Base-by-base conservation (phyloP, 2,329 filamentous ascomycete species). In the Ilyonectria sp. region DNA sequence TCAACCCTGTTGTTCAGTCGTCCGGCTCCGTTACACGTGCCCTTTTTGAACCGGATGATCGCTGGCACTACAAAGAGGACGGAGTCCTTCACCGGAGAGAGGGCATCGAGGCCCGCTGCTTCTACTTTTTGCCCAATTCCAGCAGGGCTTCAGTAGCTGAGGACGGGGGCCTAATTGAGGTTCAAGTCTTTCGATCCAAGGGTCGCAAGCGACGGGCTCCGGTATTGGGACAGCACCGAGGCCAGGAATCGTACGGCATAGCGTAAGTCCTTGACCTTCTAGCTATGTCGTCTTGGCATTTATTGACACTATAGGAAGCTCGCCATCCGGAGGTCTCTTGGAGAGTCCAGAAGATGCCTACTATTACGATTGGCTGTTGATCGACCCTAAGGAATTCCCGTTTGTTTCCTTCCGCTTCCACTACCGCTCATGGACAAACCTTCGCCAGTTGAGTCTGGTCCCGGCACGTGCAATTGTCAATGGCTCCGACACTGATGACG, bases 401-500 rank as follows among this genome's bases (percentile, higher is more conserved):
- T 89, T 84, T 68, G 84, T 83, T 5, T 83, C 82, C 0, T 90
- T 90, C 67, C 82, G 82, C 29, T 88, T 90, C 67, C 86, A 90
- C 66, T 90, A 90, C 69, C 83, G 87, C 33, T 87, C 85, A 7
- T 85, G 82, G 83, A 79, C 82, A 10, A 84, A 82, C 60, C 82
- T 90, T 11, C 73, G 79, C 8, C 77, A 82, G 35, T 79, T 89
- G 10, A 86, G 85, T 60, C 76, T 90, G 5, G 82, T 87, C 29
- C 81, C 84, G n/a, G 50, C 64, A 13, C 52, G 35, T 13, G 21
- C 23, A 2, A 55, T 55, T 37, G 44, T 54, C 26, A 44, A 60
- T 1, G 37, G 31, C 9, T 17, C 40, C 31, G 19, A 49, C 6
- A 8, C n/a, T 8, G 26, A 47, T 11, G 47, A 23, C 26, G 5